Percentiles rank a stretch among this genome's conserved stretches.
These are phyloP conservation scores for Thelephora terrestris DNA, from an alignment of 1,284 basidiomycete genomes.

Conservation along the genomic window DNA sequence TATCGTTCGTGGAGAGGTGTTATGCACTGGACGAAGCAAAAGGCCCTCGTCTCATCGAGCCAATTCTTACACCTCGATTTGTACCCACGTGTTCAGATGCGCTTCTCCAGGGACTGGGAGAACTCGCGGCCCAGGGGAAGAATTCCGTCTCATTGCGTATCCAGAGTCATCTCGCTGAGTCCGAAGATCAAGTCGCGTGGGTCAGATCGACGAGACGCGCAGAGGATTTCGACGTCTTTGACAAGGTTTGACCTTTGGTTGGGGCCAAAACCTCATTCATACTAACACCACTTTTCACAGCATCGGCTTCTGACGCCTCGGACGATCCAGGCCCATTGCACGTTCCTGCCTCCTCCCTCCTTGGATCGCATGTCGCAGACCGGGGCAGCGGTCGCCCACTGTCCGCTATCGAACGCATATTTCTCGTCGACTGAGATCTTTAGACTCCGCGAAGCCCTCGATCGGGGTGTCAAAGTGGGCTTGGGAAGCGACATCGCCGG, in stretches of 20 bases:
- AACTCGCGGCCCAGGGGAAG: conserved; percentile 34
- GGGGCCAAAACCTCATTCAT: conserved; percentile 2
- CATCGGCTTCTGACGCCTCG: conserved; percentile 46
- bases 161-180: conserved; percentile 74
- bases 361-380: conserved; percentile 38
- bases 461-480: conserved; percentile 54
- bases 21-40: conserved; percentile 28
- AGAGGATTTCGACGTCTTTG: conserved; percentile 67
- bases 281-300: conserved; percentile 24
- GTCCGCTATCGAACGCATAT: conserved; percentile 79
- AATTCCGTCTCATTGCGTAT: conserved; percentile 29
- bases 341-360: conserved; percentile 47
- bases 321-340: conserved; percentile 80
- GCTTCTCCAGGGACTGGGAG: conserved; percentile 48
- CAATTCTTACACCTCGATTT: conserved; percentile 75
- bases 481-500: conserved; percentile 81
- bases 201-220: conserved; percentile 49
- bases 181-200: conserved; percentile 62
- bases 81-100: conserved; percentile 71
- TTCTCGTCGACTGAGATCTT: conserved; percentile 65
- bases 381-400: conserved; percentile 68
- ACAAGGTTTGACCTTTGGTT: conserved; percentile 34
- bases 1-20: conserved; percentile 47
- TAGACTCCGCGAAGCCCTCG: conserved; percentile 63
- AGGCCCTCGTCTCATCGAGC: conserved; percentile 50